These are phyloP conservation scores for Manihot esculenta DNA, from an alignment of 441 rosid species.

Conservation along the genomic window DNA sequence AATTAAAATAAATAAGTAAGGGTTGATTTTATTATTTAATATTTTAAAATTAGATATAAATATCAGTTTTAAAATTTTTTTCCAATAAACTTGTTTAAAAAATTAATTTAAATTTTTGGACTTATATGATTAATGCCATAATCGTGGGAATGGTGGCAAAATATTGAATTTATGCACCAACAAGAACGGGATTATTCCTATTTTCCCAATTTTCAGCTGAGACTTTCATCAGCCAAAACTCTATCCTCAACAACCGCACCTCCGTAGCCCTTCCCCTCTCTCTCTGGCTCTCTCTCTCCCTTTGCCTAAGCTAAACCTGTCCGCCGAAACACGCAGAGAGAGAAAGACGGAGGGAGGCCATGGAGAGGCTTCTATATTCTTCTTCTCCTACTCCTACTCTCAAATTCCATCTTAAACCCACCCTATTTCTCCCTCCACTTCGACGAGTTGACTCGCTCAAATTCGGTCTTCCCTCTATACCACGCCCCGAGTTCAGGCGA, in stretches of 20 bases:
- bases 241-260: constrained; percentile 21
- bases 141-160: no score
- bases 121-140: no score
- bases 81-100: no score
- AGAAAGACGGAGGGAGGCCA: constrained; percentile 40
- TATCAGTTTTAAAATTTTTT: no score
- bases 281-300: constrained; percentile 8
- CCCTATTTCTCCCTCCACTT: constrained; percentile 42
- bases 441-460: constrained; percentile 38
- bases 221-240: constrained; percentile 17
- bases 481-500: constrained; percentile 40
- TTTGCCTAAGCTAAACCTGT: not conserved
- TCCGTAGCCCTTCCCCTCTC: not conserved
- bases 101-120: no score
- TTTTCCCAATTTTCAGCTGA: constrained; percentile 16
- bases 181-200: no score
- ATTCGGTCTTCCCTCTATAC: constrained; percentile 26
- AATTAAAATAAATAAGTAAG: no score
- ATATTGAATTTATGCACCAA: no score
- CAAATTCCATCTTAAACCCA: constrained; percentile 34
- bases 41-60: no score
- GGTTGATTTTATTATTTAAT: no score
- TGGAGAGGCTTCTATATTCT: constrained; percentile 91
- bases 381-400: constrained; percentile 38
- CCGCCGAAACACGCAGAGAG: not conserved